These are phyloP conservation scores for Primulina huaijiensis DNA, from an alignment of 257 asterid genomes.

Conservation along the genomic window DNA sequence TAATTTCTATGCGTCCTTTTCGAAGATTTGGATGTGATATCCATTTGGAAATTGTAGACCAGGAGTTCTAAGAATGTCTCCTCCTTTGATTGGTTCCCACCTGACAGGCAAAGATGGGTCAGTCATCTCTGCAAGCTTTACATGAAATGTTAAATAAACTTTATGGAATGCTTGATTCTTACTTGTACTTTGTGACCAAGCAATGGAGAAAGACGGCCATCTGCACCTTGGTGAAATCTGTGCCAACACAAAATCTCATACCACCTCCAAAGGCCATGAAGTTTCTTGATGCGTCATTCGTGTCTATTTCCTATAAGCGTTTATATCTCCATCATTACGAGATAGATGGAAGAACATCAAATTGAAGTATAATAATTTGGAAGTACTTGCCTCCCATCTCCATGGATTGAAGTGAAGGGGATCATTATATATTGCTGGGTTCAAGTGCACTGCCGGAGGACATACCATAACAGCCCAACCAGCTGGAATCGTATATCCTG, in stretches of 20 bases:
- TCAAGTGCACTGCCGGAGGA: slow-evolving; percentile 90
- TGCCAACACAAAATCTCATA: slow-evolving; percentile 86
- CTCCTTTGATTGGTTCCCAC: slow-evolving; percentile 65
- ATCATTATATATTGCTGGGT: slow-evolving; percentile 62
- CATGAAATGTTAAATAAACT: not conserved
- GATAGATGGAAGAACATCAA: not conserved
- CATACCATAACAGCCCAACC: slow-evolving; percentile 95
- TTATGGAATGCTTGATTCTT: slow-evolving; percentile 33
- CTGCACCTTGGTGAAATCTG: slow-evolving; percentile 85
- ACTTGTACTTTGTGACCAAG: slow-evolving; percentile 73
- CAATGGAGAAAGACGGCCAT: slow-evolving; percentile 85
- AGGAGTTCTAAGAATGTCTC: slow-evolving; percentile 72
- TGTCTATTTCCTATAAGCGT: slow-evolving; percentile 56
- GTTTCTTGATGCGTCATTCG: slow-evolving; percentile 72
- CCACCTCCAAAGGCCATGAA: slow-evolving; percentile 99
- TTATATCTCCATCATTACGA: slow-evolving; percentile 12
- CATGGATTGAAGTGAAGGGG: slow-evolving; percentile 84
- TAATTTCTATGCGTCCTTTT: slow-evolving; percentile 31
- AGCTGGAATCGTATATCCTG: slow-evolving; percentile 87
- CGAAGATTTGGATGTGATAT: slow-evolving; percentile 45
- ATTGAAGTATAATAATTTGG: not conserved
- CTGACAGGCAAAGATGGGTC: slow-evolving; percentile 37
- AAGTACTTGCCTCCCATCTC: slow-evolving; percentile 81
- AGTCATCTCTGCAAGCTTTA: slow-evolving; percentile 7
- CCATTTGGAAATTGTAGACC: slow-evolving; percentile 91